Percentiles rank a stretch among this genome's conserved stretches.
phyloP scores from a whole-genome alignment of 2,329 filamentous ascomycete species.

The Clarireedia homoeocarpa region DNA sequence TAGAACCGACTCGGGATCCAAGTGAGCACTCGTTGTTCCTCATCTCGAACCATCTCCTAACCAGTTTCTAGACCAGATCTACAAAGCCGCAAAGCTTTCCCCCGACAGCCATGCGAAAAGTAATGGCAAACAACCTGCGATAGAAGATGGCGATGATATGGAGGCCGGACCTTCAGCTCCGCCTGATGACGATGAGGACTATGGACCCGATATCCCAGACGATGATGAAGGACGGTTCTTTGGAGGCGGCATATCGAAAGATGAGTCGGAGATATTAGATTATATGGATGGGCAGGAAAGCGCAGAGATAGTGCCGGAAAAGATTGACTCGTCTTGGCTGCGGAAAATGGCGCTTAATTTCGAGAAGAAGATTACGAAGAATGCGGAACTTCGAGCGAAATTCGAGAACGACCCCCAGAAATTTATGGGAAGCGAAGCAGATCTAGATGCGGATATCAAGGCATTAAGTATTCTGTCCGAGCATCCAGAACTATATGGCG shows the following conservation, averaged over 20 bases:
- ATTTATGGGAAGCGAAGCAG: constrained; percentile 80
- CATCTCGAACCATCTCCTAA: constrained; percentile 1
- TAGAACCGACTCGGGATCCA: constrained; percentile 53
- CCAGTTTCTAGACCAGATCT: constrained; percentile 44
- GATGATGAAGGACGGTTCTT: constrained; percentile 96
- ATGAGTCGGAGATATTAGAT: constrained; percentile 78
- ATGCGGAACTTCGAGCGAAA: constrained; percentile 80
- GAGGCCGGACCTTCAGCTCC: constrained; percentile 46
- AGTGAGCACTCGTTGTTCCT: constrained; percentile 38
- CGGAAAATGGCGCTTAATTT: constrained; percentile 74
- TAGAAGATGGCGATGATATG: constrained; percentile 33
- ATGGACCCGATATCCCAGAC: constrained; percentile 47
- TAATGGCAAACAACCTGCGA: constrained; percentile 24
- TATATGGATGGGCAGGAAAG: constrained; percentile 67
- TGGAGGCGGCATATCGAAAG: constrained; percentile 76
- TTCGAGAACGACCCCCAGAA: constrained; percentile 73
- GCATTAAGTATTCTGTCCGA: constrained; percentile 79
- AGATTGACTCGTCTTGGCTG: constrained; percentile 78
- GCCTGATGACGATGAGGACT: constrained; percentile 46
- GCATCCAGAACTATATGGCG: constrained; percentile 72
- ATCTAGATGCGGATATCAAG: constrained; percentile 84
- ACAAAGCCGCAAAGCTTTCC: constrained; percentile 52
- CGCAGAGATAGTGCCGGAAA: constrained; percentile 48
- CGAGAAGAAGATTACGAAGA: constrained; percentile 85
- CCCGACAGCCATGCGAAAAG: constrained; percentile 35